phyloP scores from a whole-genome alignment of 306 rosid genomes.

The Gynostemma pentaphyllum region DNA sequence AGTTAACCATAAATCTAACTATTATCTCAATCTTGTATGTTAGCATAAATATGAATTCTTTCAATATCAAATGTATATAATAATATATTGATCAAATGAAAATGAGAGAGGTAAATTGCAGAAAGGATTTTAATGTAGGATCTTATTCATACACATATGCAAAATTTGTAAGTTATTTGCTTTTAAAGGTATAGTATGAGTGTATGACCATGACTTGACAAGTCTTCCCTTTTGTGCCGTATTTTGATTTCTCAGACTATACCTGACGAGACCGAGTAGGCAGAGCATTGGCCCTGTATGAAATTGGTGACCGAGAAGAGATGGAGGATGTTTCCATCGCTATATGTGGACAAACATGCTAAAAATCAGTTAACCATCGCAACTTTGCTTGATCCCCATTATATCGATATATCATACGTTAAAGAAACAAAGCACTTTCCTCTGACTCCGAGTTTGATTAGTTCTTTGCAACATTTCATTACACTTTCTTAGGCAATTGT shows the following conservation, averaged over 20 bases:
- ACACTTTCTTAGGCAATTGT: slow-evolving; percentile 46
- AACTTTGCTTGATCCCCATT: slow-evolving; percentile 78
- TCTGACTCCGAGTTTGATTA: slow-evolving; percentile 69
- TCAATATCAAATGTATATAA: no score
- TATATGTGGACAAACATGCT: slow-evolving; percentile 69
- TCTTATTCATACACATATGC: background rate
- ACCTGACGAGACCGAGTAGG: slow-evolving; percentile 93
- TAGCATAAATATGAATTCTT: no score
- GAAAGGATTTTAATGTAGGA: no score
- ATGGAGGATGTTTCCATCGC: slow-evolving; percentile 78
- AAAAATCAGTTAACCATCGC: slow-evolving; percentile 80
- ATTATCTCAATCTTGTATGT: no score
- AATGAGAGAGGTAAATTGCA: no score
- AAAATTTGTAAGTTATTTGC: background rate
- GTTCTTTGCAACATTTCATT: slow-evolving; percentile 61
- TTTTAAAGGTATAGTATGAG: background rate
- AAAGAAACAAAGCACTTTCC: slow-evolving; percentile 84
- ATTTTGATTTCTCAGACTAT: slow-evolving; percentile 71
- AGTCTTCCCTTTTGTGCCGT: slow-evolving; percentile 4
- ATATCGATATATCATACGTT: slow-evolving; percentile 57
- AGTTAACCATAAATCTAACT: no score
- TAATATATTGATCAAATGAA: no score
- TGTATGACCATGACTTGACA: background rate
- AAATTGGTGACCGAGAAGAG: slow-evolving; percentile 71
- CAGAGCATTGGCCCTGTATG: slow-evolving; percentile 66